A percentile compares a stretch with the other conserved stretches of the same genome.
These are phyloP conservation scores for Fragaria nilgerrensis DNA, from an alignment of 306 rosid species.

Conservation along the genomic window DNA sequence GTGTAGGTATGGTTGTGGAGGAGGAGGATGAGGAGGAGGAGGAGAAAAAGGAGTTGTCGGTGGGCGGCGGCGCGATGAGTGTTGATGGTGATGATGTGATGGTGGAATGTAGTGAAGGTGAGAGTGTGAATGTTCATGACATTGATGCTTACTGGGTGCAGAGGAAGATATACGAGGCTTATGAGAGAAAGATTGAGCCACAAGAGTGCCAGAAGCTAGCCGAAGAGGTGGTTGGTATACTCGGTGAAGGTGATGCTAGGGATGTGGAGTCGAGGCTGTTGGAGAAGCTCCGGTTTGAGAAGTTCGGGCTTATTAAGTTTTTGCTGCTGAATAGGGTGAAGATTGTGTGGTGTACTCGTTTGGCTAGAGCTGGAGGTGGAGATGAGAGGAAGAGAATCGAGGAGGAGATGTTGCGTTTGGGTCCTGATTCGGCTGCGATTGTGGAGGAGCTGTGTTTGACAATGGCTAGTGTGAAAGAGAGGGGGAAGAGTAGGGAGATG, in stretches of 20 bases:
- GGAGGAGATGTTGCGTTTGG: conserved; percentile 76
- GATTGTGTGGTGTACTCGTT: conserved; percentile 90
- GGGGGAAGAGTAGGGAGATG: conserved; percentile 84
- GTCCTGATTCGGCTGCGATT: conserved; percentile 70
- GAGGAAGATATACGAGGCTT: conserved; percentile 87
- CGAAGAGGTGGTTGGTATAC: conserved; percentile 74
- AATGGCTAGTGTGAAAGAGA: conserved; percentile 76
- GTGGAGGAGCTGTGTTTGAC: conserved; percentile 86
- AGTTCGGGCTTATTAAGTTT: conserved; percentile 71
- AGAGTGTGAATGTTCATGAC: conserved; percentile 77
- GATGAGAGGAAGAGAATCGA: conserved; percentile 78
- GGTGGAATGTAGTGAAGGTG: conserved; percentile 50
- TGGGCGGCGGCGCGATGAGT: conserved; percentile 38
- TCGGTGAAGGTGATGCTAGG: conserved; percentile 75
- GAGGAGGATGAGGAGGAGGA: conserved; percentile 50
- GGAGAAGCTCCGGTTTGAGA: conserved; percentile 65
- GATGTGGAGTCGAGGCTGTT: conserved; percentile 73
- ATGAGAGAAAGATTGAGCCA: conserved; percentile 86
- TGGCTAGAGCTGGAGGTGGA: conserved; percentile 85
- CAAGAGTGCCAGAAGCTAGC: conserved; percentile 90
- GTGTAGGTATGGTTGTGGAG: conserved; percentile 59
- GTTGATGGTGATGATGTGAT: conserved; percentile 41
- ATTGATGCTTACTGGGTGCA: conserved; percentile 97
- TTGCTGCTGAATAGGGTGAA: conserved; percentile 67
- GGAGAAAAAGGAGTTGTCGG: conserved; percentile 37